Evolutionary conservation across 2,329 filamentous ascomycete genomes (phyloP), one percentile per base, ranked within the genome.

Genomic region (Ophidiomyces ophidiicola): DNA sequence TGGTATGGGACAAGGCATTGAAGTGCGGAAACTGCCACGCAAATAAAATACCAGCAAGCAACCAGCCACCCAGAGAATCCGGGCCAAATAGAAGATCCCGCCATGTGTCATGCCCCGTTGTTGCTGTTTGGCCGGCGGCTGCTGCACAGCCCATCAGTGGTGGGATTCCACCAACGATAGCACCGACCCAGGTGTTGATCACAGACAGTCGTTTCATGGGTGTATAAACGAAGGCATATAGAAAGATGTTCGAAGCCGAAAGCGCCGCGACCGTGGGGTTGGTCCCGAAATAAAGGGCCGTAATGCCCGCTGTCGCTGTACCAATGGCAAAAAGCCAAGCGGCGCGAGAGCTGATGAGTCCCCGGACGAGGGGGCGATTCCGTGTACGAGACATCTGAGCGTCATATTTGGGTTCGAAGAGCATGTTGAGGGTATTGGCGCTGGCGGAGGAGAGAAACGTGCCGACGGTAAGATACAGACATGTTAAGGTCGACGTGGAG

Each of bases 11-110:
- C 15, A 98, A 70, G 1, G 87, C 81, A 71, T 94, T 96, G 67
- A 98, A 98, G 63, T 98, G 90, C 2, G 90, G 86, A 55, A 98
- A 96, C 57, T 98, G 88, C 90, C 90, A 98, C 8, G 86, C 81
- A 49, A 94, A 93, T 4, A 98, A 68, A 5, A 96, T 64, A 0
- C 72, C 76, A 1, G 84, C 88, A 10, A 94, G 67, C 1, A 96
- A 65, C 90, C 90, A 98, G 3, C 88, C 90, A 4, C 90, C 90
- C 7, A 77, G 63, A 18, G 68, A 71, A 58, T 76, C 53, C 57
- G 78, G 56, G 53, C 82, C 79, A 41, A 92, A 74, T 0, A 93
- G 67, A 26, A 93, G 71, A 54, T 90, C 84, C 34, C 72, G 70
- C 78, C 82, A 90, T 7, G 76, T 79, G 20, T 81, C 80, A 48